A percentile compares a stretch with the other conserved stretches of the same genome.
These are phyloP conservation scores for Suhomyces sp. DNA, from an alignment of 805 yeast species.

Conservation along the genomic window DNA sequence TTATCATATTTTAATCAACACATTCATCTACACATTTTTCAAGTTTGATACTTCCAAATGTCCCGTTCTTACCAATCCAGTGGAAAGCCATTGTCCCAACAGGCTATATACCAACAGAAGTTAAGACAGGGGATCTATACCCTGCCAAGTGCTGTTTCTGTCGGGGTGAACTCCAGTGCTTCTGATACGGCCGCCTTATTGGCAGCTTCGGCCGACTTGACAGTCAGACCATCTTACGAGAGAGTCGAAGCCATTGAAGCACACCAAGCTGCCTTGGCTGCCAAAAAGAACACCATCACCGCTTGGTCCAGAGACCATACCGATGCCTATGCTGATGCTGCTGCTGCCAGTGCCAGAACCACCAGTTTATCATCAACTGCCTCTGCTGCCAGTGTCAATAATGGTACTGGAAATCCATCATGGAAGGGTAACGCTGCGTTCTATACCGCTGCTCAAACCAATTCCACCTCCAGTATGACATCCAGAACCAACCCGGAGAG, in stretches of 20 bases:
- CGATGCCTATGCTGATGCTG: slow-evolving; percentile 50
- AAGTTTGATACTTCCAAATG: no score
- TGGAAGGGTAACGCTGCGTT: slow-evolving; percentile 31
- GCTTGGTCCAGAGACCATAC: slow-evolving; percentile 49
- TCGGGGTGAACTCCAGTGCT: slow-evolving; percentile 69
- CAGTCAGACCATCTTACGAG: slow-evolving; percentile 61
- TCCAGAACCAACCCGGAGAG: slow-evolving; percentile 45
- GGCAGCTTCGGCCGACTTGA: slow-evolving; percentile 65
- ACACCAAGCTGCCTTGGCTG: slow-evolving; percentile 60
- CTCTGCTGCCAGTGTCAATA: slow-evolving; percentile 8
- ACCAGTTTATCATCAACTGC: slow-evolving; percentile 12
- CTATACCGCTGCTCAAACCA: slow-evolving; percentile 33
- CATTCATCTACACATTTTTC: neutral
- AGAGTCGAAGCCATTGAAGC: slow-evolving; percentile 58
- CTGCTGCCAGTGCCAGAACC: slow-evolving; percentile 36
- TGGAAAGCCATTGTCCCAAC: slow-evolving; percentile 71
- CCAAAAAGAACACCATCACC: slow-evolving; percentile 41
- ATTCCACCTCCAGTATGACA: slow-evolving; percentile 46
- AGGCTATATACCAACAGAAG: slow-evolving; percentile 73
- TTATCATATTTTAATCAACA: no score
- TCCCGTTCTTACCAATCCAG: slow-evolving; percentile 56
- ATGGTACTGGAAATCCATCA: slow-evolving; percentile 31
- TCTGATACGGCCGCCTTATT: slow-evolving; percentile 76
- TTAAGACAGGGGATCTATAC: slow-evolving; percentile 66
- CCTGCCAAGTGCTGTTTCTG: slow-evolving; percentile 44